These are phyloP conservation scores for Zygoascus sp. DNA, from an alignment of 1,139 yeast genomes.

Conservation along the genomic window DNA sequence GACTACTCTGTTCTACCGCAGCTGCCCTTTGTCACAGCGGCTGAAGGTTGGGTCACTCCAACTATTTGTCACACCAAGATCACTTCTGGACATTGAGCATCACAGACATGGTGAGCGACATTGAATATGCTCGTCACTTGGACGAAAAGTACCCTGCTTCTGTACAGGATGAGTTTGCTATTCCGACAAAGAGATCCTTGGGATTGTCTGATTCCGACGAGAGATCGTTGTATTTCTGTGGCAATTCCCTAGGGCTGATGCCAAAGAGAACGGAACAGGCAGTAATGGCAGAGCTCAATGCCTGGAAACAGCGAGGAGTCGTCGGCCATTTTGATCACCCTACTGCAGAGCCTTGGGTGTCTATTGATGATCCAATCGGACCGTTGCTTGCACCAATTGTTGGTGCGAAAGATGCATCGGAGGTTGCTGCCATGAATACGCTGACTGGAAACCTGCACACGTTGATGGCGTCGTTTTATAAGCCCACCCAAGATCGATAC, in stretches of 20 bases:
- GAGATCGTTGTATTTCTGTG: constrained; percentile 63
- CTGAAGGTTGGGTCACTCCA: not conserved
- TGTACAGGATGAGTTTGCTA: constrained; percentile 43
- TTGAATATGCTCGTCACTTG: constrained; percentile 27
- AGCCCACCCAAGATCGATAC: constrained; percentile 53
- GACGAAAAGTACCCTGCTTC: constrained; percentile 40
- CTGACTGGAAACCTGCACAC: constrained; percentile 79
- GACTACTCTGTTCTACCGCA: too few relatives aligned
- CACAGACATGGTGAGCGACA: not conserved
- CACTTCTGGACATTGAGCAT: not conserved
- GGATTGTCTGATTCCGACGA: constrained; percentile 33
- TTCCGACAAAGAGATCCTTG: constrained; percentile 57
- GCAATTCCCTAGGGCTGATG: constrained; percentile 89
- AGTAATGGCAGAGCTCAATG: constrained; percentile 62
- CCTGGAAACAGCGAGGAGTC: constrained; percentile 79
- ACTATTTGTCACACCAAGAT: not conserved
- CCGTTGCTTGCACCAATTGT: constrained; percentile 68
- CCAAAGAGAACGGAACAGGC: constrained; percentile 60
- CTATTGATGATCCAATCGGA: constrained; percentile 70
- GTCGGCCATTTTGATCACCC: constrained; percentile 71
- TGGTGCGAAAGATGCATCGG: constrained; percentile 59
- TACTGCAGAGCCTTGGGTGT: constrained; percentile 65
- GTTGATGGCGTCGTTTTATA: constrained; percentile 66
- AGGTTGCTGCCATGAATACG: constrained; percentile 86
- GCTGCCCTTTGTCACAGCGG: too few relatives aligned